Base-by-base conservation (phyloP, 306 rosid genomes). In the Clitoria ternatea region DNA sequence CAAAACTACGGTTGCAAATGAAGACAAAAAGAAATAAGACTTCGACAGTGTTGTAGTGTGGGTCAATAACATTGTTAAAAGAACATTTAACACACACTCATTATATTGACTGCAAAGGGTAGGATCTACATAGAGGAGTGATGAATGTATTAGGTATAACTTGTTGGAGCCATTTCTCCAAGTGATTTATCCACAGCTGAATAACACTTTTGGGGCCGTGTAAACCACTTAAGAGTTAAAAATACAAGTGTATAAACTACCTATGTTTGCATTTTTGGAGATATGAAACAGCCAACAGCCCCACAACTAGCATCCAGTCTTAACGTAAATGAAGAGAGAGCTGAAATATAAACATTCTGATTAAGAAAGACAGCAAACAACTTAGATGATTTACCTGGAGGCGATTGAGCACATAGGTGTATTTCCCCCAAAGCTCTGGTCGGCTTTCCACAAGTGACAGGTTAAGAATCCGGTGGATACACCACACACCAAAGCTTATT, bases 371-470 rank as follows among this genome's bases (percentile, higher is more conserved):
- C n/a, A n/a, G n/a, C n/a, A n/a, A n/a, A n/a, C n/a, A n/a, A n/a
- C n/a, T n/a, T n/a, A n/a, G n/a, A n/a, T n/a, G n/a, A 66, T 69
- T 72, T 89, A 95, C 99, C 99, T 95, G 99, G 66, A 95, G 97
- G 54, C 90, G 96, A 81, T 91, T 95, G 66, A 95, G 97, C 5
- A 95, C 93, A 6, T 80, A 95, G 2, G 99, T 95, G 78, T 95
- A 95, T 75, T 85, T 91, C 8, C 99, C 99, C 99, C 99, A 95
- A 27, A 95, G 89, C 88, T 95, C 97, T 72, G 99, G 99, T 29
- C 99, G 91, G 80, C 99, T 95, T 79, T 95, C 99, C 96, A 91
- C 83, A 42, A 89, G 78, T 65, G 92, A 91, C 36, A 95, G 90
- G 61, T 91, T 92, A 55, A 95, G 96, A 68, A 95, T 78, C 35